Evolutionary conservation across 306 rosid genomes (phyloP).

Genomic region (Trifolium repens): DNA sequence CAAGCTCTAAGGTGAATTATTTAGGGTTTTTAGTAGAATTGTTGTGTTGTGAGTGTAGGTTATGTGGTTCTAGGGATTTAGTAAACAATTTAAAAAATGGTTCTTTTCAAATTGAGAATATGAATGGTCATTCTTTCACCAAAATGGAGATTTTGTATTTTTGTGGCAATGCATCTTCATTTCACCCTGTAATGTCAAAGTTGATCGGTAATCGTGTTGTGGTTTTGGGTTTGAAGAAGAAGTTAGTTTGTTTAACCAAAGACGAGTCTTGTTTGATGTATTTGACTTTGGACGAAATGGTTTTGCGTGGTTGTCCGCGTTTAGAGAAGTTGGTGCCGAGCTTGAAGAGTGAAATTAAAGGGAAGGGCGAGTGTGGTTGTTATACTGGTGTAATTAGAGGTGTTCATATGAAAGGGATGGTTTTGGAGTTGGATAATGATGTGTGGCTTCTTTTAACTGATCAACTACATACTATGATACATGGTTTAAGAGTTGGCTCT

Average conservation of each 20-base stretch:
- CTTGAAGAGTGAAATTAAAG: conserved; percentile 38
- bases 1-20: conserved; percentile 40
- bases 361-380: conserved; percentile 69
- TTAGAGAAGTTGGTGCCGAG: conserved; percentile 38
- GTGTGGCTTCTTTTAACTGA: conserved; percentile 92
- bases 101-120: conserved; percentile 39
- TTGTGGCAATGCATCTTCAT: conserved; percentile 62
- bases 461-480: conserved; percentile 60
- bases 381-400: conserved; percentile 74
- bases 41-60: conserved; percentile 62
- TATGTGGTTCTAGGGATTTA: conserved; percentile 54
- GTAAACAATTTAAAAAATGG: conserved; percentile 33
- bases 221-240: conserved; percentile 72
- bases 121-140: conserved; percentile 55
- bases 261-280: conserved; percentile 70
- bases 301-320: conserved; percentile 50
- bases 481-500: conserved; percentile 83
- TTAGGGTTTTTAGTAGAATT: conserved; percentile 67
- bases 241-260: conserved; percentile 57
- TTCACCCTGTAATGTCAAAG: conserved; percentile 77
- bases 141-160: conserved; percentile 62
- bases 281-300: conserved; percentile 62
- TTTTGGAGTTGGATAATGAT: conserved; percentile 78
- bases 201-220: conserved; percentile 52
- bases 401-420: conserved; percentile 86